Evolutionary conservation across 192 early-diverging fungal genomes (phyloP).

Genomic region (Coemansia sp.): DNA sequence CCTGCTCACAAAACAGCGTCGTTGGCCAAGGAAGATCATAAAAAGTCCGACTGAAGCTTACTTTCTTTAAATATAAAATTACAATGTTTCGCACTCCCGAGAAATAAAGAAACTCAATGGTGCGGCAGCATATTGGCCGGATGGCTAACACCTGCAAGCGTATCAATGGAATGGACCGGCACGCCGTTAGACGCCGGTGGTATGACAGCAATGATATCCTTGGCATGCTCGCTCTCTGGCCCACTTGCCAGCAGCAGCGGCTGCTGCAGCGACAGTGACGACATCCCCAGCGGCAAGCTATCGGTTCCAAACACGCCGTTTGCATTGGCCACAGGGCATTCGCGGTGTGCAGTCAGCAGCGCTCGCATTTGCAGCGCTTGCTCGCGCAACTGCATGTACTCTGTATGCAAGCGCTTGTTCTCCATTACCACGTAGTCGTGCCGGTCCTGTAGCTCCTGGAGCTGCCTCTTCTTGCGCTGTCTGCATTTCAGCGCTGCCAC

Average conservation of each 20-base stretch:
- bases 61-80: neutral
- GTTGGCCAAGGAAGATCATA: neutral
- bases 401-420: constrained; percentile 39
- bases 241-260: constrained; percentile 9
- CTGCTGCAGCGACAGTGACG: constrained; percentile 26
- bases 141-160: constrained; percentile 8
- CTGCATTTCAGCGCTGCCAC: constrained; percentile 88
- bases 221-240: constrained; percentile 28
- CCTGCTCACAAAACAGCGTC: neutral
- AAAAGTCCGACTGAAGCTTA: neutral
- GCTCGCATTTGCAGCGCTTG: constrained; percentile 75
- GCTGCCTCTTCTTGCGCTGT: constrained; percentile 90
- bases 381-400: constrained; percentile 60
- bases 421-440: constrained; percentile 42
- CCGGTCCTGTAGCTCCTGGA: constrained; percentile 70
- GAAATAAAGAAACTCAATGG: neutral
- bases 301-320: constrained; percentile 65
- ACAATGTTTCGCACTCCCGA: neutral
- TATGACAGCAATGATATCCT: constrained; percentile 45
- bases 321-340: constrained; percentile 70
- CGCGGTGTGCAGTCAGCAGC: constrained; percentile 72
- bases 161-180: constrained; percentile 23
- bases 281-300: constrained; percentile 21
- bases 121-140: constrained; percentile 2
- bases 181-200: constrained; percentile 38